Base-by-base conservation (phyloP, 2,329 filamentous ascomycete genomes). In the Monosporascus ibericus region DNA sequence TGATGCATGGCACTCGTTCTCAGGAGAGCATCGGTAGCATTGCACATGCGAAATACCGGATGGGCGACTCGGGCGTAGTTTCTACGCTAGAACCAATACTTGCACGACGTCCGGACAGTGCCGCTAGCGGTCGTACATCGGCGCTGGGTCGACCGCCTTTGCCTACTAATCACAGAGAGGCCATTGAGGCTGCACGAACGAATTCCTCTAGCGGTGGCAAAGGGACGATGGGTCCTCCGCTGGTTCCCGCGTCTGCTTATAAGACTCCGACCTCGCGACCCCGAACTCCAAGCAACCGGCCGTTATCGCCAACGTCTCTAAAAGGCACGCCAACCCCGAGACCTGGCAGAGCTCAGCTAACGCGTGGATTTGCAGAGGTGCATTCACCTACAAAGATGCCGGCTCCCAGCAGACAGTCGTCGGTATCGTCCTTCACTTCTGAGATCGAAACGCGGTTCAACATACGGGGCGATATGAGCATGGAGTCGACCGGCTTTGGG, bases 401-500 rank as follows among this genome's bases (percentile, higher is more conserved):
- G 8, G 63, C 66, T 55, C 61, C 68, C 62, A 78, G 76, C 59
- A 82, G 87, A 44, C 84, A 88, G 58, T 95, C 91, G 3, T 99
- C 94, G 0, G 83, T 97, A 6, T 96, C 94, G 0, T 97, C 94
- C 0, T 99, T 99, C 66, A 90, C 85, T 6, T 97, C 94, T 0
- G 94, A 99, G 70, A 75, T 99, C 20, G 94, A 99, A 63, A 85
- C 86, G 54, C 83, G 92, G 40, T 97, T 99, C 77, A 91, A 95
- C 65, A 86, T 90, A 40, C 79, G 82, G 11, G 72, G 80, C 52
- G 80, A 80, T 48, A 75, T 80, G 67, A 73, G 74, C 44, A 75
- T 83, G 50, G 74, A 73, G 44, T 63, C 75, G 6, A 71, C 74
- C 47, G 86, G 85, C 15, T 80, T 94, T 55, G 82, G 84, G 9